Conservation (phyloP, 306 rosid genomes). For the Hippophae rhamnoides region DNA sequence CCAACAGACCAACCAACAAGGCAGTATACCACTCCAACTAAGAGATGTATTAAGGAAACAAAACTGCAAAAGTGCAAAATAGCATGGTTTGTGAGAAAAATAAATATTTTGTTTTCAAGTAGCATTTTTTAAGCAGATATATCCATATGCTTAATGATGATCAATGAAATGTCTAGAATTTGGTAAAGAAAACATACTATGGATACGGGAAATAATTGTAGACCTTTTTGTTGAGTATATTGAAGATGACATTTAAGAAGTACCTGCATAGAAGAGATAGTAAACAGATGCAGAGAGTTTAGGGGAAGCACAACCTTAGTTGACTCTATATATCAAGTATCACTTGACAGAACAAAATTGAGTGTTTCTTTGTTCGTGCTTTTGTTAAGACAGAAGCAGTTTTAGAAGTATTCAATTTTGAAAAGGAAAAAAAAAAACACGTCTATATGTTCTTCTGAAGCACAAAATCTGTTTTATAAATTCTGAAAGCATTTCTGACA, state of each 20-base stretch:
- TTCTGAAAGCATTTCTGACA: too few species aligned
- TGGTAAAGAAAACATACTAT: slow-evolving; percentile 37
- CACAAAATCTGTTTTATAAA: too few species aligned
- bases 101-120: slow-evolving; percentile 2
- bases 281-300: slow-evolving; percentile 7
- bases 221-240: slow-evolving; percentile 91
- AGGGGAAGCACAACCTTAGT: neutral
- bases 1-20: slow-evolving; percentile 74
- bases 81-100: neutral
- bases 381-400: too few species aligned
- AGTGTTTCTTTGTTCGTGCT: too few species aligned
- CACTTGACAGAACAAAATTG: too few species aligned
- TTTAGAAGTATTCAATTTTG: too few species aligned
- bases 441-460: too few species aligned
- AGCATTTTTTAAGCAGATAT: neutral
- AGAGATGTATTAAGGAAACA: slow-evolving; percentile 79
- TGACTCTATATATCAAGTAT: too few species aligned
- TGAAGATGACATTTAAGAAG: slow-evolving; percentile 86
- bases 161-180: too few species aligned
- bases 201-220: slow-evolving; percentile 96
- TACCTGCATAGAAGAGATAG: slow-evolving; percentile 47
- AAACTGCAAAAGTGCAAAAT: slow-evolving; percentile 42
- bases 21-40: slow-evolving; percentile 85
- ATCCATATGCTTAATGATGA: neutral
- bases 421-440: too few species aligned